phyloP scores from a whole-genome alignment of 805 yeast species.

The Candida koratica region DNA sequence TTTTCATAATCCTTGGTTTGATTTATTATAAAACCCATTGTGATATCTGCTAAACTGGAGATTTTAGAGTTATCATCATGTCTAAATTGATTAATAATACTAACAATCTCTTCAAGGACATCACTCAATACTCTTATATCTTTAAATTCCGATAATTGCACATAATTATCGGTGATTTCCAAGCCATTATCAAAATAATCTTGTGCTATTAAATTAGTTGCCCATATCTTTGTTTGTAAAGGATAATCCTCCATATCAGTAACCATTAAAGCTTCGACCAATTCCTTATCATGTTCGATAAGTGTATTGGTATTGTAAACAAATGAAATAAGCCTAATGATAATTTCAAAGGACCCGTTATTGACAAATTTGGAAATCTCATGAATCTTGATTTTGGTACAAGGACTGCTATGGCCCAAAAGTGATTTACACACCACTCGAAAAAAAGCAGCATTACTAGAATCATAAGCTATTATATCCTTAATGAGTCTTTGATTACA shows the following conservation, averaged over 20 bases:
- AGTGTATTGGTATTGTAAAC: neutral
- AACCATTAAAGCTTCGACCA: constrained; percentile 11
- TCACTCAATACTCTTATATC: neutral
- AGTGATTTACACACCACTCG: neutral
- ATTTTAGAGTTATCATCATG: neutral
- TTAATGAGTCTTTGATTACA: neutral
- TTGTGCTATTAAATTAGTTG: constrained; percentile 12
- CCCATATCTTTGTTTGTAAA: constrained; percentile 20
- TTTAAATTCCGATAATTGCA: constrained; percentile 1
- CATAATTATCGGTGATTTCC: constrained; percentile 3
- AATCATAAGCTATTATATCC: neutral
- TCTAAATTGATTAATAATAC: constrained; percentile 1
- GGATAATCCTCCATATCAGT: constrained; percentile 8
- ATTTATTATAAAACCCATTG: constrained; percentile 2
- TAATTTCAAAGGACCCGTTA: neutral
- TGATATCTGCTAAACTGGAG: constrained; percentile 8
- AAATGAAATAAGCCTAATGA: neutral
- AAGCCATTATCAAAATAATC: constrained; percentile 1
- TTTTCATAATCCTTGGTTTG: neutral
- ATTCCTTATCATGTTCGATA: neutral
- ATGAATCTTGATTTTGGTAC: neutral
- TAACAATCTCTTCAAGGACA: neutral
- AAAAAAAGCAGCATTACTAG: neutral
- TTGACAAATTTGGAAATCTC: neutral
- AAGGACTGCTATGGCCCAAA: neutral